phyloP scores from a whole-genome alignment of 345 rosid species.

The Gossypium anomalum region DNA sequence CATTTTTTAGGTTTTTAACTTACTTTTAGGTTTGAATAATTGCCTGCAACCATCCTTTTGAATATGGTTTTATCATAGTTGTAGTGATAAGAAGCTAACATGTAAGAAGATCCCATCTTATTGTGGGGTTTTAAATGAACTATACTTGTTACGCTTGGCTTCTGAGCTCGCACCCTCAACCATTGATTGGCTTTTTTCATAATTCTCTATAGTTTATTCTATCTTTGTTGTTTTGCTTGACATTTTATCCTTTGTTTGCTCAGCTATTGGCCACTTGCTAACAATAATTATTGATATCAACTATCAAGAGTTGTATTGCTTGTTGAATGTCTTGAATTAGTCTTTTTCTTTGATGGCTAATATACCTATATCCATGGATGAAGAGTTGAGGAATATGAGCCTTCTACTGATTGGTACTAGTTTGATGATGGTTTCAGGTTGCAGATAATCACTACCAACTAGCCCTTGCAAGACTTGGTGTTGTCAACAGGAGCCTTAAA shows the following conservation, averaged over 20 bases:
- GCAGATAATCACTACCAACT: conserved; percentile 66
- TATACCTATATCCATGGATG: not conserved
- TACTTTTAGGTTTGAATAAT: not conserved
- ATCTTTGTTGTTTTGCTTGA: too few relatives aligned
- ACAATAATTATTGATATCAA: not conserved
- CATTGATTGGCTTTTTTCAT: not conserved
- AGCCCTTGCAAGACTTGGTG: conserved; percentile 64
- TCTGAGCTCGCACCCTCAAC: conserved; percentile 30
- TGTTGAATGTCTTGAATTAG: not conserved
- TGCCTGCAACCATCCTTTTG: not conserved
- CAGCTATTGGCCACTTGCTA: not conserved
- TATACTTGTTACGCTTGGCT: conserved; percentile 56
- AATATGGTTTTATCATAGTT: not conserved
- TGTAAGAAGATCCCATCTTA: conserved; percentile 29
- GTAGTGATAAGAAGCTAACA: conserved; percentile 32
- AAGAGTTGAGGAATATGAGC: not conserved
- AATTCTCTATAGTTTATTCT: not conserved
- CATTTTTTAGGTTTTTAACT: too few relatives aligned
- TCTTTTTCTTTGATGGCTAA: not conserved
- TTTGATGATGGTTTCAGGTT: conserved; percentile 31
- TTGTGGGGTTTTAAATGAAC: conserved; percentile 32
- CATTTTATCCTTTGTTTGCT: not conserved
- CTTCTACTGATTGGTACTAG: not conserved
- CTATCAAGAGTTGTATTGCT: not conserved
- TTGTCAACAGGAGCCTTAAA: conserved; percentile 51